Base-by-base conservation (phyloP, 1,139 yeast species). In the Maudiozyma humilis region DNA sequence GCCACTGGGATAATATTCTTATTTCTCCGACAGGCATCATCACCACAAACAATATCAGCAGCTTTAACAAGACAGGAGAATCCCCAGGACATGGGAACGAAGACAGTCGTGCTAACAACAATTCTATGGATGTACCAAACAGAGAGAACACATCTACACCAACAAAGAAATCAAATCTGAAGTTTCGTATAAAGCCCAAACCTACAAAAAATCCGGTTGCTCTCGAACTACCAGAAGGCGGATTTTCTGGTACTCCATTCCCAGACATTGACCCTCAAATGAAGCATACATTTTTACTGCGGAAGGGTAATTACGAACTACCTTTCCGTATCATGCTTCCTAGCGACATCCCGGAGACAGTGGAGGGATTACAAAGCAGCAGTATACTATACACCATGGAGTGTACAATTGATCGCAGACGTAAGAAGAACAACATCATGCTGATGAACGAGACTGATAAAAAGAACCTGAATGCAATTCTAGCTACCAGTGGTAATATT, bases 261-360 rank as follows among this genome's bases (percentile, higher is more conserved):
- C 61, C 63, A 13, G 56, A 59, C 18, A 14, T 33, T 14, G n/a
- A 34, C 15, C 16, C 17, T 18, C 45, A 59, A 2, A 38, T 29
- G 14, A 40, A 45, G 34, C 45, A 47, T 32, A 49, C 46, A 12
- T 78, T 73, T 53, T 61, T 72, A 13, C 64, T 82, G 27, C 81
- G 81, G 0, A 69, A 72, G 46, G 89, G 89, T 0, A 79, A 80
- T 55, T 82, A 82, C 55, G 77, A 75, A 49, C 60, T 82, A 32
- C 89, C 89, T 0, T 82, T 82, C 57, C 64, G 62, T 32, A 68
- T 75, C 4, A 63, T 65, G 15, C 59, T 82, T 12, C 88, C 89
- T 0, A 73, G 79, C 2, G 75, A 75, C 51, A 60, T 77, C 0
- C 74, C 82, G 2, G 89, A 81, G 51, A 77, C 88, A 0, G 73